Evolutionary conservation across 176 grass and related monocot genomes (phyloP).

Genomic region (Secale cereale): DNA sequence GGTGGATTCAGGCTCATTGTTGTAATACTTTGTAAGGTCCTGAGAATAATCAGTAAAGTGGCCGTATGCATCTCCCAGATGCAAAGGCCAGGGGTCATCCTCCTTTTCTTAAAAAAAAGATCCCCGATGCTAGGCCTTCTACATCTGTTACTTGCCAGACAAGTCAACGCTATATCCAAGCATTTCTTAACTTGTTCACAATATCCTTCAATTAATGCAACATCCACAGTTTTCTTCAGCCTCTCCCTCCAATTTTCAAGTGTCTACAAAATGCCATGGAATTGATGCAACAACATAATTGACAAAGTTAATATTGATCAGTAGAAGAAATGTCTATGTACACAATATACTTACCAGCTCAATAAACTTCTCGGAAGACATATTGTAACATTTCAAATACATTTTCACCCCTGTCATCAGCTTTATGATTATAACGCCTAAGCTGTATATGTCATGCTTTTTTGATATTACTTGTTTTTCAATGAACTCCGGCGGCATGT

Average conservation of each 20-base stretch:
- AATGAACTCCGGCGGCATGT: neutral
- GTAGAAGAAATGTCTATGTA: neutral
- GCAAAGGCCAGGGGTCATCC: too few species aligned
- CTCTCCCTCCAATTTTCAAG: neutral
- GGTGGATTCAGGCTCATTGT: too few species aligned
- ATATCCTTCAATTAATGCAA: neutral
- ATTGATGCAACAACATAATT: neutral
- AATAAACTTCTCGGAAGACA: neutral
- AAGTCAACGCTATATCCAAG: neutral
- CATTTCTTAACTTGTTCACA: neutral
- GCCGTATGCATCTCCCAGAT: too few species aligned
- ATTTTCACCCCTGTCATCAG: neutral
- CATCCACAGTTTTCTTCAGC: neutral
- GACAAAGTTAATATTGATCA: too few species aligned
- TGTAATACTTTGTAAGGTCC: too few species aligned
- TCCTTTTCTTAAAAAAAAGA: too few species aligned
- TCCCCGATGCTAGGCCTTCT: neutral
- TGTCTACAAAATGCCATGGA: too few species aligned
- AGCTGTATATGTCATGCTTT: neutral
- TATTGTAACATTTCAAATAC: fast-evolving
- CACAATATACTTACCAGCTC: neutral
- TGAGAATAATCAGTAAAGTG: too few species aligned
- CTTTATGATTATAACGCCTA: neutral
- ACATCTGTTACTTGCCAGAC: fast-evolving
- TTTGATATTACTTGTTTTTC: fast-evolving